phyloP scores from a whole-genome alignment of 176 grass and related monocot species.

The Chrysopogon serrulatus region DNA sequence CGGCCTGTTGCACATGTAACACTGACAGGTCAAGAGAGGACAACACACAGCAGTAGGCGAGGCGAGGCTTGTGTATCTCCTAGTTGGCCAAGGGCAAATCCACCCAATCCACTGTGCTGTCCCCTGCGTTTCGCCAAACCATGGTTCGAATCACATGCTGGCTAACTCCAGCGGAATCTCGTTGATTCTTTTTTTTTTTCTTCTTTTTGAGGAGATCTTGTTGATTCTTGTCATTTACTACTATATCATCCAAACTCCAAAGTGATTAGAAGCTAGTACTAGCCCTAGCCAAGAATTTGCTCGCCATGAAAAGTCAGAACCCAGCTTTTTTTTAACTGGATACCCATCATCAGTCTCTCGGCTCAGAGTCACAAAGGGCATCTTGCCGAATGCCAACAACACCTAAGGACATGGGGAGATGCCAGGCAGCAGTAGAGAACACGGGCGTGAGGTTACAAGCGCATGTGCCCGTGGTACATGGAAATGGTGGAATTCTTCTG shows the following conservation, averaged over 20 bases:
- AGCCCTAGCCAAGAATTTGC: not conserved
- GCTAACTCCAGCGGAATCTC: not conserved
- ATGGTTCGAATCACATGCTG: slow-evolving; percentile 16
- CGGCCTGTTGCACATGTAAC: too few relatives aligned
- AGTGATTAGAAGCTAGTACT: not conserved
- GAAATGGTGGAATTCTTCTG: not conserved
- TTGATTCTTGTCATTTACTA: not conserved
- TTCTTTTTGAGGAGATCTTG: not conserved
- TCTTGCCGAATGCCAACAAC: slow-evolving; percentile 38
- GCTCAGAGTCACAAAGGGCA: slow-evolving; percentile 1
- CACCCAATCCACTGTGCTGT: not conserved
- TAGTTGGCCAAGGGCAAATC: not conserved
- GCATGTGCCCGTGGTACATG: not conserved
- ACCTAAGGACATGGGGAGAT: slow-evolving; percentile 22
- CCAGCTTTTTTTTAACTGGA: slow-evolving; percentile 5
- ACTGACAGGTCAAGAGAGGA: too few relatives aligned
- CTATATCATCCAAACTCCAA: not conserved
- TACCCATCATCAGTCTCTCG: not conserved
- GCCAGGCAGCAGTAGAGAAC: slow-evolving; percentile 16
- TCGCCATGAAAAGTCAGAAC: slow-evolving; percentile 23
- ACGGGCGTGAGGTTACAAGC: not conserved
- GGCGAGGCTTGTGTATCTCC: too few relatives aligned
- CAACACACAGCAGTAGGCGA: too few relatives aligned
- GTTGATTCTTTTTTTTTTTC: not conserved
- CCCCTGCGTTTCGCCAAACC: slow-evolving; percentile 6